Conservation (phyloP, 2,329 filamentous ascomycete genomes). For the Aspergillus japonicus region DNA sequence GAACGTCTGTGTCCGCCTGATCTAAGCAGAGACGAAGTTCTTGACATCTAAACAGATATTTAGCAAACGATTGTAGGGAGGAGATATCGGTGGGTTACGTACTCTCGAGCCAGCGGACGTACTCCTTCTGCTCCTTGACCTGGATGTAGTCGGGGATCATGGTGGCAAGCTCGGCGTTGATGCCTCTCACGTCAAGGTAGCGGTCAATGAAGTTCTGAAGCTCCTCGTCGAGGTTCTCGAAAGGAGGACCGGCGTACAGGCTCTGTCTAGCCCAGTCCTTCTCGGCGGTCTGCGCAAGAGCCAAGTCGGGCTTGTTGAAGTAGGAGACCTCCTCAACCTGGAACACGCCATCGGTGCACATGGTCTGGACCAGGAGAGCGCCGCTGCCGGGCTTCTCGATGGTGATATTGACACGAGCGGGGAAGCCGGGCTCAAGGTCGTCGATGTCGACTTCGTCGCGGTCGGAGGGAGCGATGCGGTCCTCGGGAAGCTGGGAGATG, state of each 20-base stretch:
- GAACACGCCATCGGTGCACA: conserved; percentile 81
- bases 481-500: conserved; percentile 53
- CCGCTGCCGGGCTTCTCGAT: conserved; percentile 85
- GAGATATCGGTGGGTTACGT: conserved; percentile 29
- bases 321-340: conserved; percentile 88
- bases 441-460: conserved; percentile 58
- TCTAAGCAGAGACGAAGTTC: conserved; percentile 72
- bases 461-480: conserved; percentile 57
- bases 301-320: conserved; percentile 74
- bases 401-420: conserved; percentile 79
- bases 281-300: conserved; percentile 73
- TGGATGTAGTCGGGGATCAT: conserved; percentile 97
- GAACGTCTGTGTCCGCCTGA: background rate
- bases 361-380: conserved; percentile 80
- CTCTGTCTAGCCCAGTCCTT: conserved; percentile 72
- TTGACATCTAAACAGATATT: conserved; percentile 63
- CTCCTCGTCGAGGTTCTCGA: conserved; percentile 92
- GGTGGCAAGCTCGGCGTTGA: conserved; percentile 80
- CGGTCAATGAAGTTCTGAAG: conserved; percentile 88
- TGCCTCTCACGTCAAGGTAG: conserved; percentile 90
- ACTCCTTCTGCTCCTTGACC: conserved; percentile 98
- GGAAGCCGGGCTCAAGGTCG: conserved; percentile 60
- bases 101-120: conserved; percentile 81
- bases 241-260: conserved; percentile 86
- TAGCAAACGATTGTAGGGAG: conserved; percentile 8